Evolutionary conservation across 2,329 filamentous ascomycete species (phyloP).

Genomic region (Aspergillus niger): DNA sequence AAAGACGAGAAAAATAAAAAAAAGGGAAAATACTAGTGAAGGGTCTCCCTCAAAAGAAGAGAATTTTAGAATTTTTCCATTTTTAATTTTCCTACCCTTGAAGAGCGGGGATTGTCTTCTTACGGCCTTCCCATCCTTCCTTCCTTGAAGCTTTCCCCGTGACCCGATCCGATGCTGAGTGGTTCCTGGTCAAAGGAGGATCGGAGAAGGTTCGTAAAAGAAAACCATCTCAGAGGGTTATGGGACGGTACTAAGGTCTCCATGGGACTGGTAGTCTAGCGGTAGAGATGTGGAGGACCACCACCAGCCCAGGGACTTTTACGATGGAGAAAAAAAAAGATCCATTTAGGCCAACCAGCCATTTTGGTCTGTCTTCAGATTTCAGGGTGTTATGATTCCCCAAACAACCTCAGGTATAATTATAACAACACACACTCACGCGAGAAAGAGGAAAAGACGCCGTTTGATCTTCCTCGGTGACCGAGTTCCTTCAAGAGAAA

Average conservation of each 20-base stretch:
- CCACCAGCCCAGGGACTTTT: constrained; percentile 8
- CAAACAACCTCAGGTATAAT: constrained; percentile 1
- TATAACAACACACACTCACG: not conserved
- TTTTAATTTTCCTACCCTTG: not conserved
- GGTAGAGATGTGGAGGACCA: constrained; percentile 23
- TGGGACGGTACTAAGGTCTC: constrained; percentile 8
- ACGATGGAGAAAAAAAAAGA: constrained; percentile 4
- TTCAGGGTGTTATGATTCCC: constrained; percentile 10
- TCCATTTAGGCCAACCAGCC: constrained; percentile 12
- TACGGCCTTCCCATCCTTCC: not conserved
- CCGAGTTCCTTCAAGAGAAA: not conserved
- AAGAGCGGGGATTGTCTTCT: not conserved
- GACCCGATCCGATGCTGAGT: not conserved
- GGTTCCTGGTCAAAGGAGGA: constrained; percentile 11
- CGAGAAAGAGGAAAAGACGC: not conserved
- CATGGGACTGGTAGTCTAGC: constrained; percentile 17
- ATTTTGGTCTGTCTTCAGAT: not conserved
- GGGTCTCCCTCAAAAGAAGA: no score
- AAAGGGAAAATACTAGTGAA: no score
- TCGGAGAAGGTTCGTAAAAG: constrained; percentile 12
- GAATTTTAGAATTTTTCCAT: not conserved
- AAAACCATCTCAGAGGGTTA: constrained; percentile 9
- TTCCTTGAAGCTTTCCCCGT: constrained; percentile 1
- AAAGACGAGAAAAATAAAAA: no score
- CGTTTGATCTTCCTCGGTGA: not conserved